Conservation (phyloP, 768 basidiomycete species). For the Dictyophora rubrovolvata region DNA sequence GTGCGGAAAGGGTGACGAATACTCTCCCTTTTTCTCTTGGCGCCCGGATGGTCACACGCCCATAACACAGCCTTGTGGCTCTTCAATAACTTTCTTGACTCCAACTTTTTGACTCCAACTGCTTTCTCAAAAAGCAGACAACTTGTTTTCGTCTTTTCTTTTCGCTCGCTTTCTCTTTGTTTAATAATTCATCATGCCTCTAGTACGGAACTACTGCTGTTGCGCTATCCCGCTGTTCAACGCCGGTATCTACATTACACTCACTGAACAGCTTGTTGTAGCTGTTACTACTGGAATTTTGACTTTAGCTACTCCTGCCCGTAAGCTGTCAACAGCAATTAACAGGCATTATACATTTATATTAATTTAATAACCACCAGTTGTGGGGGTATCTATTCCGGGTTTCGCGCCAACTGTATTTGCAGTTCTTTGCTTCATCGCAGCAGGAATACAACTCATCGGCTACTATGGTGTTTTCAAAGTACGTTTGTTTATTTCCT, state of each 20-base stretch:
- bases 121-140: neutral
- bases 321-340: constrained; percentile 33
- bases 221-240: constrained; percentile 88
- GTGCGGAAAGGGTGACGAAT: constrained; percentile 8
- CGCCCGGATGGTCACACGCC: neutral
- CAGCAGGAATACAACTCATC: constrained; percentile 65
- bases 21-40: constrained; percentile 1
- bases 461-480: constrained; percentile 79
- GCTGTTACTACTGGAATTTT: constrained; percentile 62
- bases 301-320: constrained; percentile 66
- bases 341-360: constrained; percentile 10
- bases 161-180: neutral
- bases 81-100: constrained; percentile 3
- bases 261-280: constrained; percentile 66
- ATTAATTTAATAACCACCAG: constrained; percentile 26
- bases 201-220: constrained; percentile 73
- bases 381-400: constrained; percentile 82
- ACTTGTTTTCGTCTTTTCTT: neutral
- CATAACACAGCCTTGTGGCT: neutral
- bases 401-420: constrained; percentile 66
- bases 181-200: constrained; percentile 2
- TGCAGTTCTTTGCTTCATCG: constrained; percentile 64
- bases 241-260: constrained; percentile 74
- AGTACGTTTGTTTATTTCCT: constrained; percentile 30
- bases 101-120: too few relatives aligned